These are phyloP conservation scores for Hymenoscyphus repandus DNA, from an alignment of 2,329 filamentous ascomycete genomes.

Conservation along the genomic window DNA sequence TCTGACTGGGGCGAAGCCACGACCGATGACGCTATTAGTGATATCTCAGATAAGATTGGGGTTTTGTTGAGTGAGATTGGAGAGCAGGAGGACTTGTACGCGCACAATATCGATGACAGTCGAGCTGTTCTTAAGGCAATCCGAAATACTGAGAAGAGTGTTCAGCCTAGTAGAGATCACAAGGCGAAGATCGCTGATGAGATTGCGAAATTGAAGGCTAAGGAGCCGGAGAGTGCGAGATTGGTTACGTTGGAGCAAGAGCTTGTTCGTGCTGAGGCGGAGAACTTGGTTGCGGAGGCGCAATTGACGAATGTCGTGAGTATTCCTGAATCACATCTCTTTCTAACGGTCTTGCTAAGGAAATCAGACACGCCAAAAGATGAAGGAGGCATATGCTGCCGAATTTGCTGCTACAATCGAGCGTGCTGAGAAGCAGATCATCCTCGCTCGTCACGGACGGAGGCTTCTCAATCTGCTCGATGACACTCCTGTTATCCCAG, in stretches of 20 bases:
- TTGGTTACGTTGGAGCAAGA: constrained; percentile 89
- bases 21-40: constrained; percentile 77
- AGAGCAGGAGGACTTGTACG: constrained; percentile 86
- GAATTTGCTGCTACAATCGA: constrained; percentile 91
- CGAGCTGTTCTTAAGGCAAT: constrained; percentile 82
- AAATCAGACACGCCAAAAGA: constrained; percentile 78
- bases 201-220: constrained; percentile 84
- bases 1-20: constrained; percentile 96
- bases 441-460: constrained; percentile 85
- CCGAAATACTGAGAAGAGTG: constrained; percentile 89
- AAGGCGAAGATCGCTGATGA: constrained; percentile 88
- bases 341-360: constrained; percentile 2
- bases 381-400: constrained; percentile 88
- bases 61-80: constrained; percentile 89
- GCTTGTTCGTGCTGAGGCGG: constrained; percentile 89
- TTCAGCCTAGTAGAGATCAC: constrained; percentile 84
- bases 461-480: constrained; percentile 81
- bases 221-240: constrained; percentile 80
- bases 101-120: constrained; percentile 81
- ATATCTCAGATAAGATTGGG: constrained; percentile 92
- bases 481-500: constrained; percentile 83
- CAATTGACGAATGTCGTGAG: constrained; percentile 90
- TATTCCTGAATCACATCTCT: constrained; percentile 19
- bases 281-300: constrained; percentile 92
- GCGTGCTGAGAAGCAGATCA: constrained; percentile 92